A percentile compares a stretch with the other conserved stretches of the same genome.
Evolutionary conservation across 129 eudicot species (phyloP).

Genomic region (Smallanthus sonchifolius): DNA sequence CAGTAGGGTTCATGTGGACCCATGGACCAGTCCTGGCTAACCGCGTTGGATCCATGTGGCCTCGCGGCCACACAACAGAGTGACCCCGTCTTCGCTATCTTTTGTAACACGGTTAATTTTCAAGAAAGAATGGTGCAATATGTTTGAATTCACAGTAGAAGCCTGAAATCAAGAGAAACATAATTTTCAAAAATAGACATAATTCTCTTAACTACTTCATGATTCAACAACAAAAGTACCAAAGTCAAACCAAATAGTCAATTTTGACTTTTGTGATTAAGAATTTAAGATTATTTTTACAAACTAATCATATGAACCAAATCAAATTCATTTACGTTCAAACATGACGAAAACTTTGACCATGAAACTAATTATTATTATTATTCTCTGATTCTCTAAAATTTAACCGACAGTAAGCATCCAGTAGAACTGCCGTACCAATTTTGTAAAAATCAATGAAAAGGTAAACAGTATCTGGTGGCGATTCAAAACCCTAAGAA

Average conservation of each 20-base stretch:
- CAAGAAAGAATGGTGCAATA: not conserved
- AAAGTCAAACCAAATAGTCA: conserved; percentile 17
- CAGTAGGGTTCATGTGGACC: conserved; percentile 88
- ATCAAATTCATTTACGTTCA: not conserved
- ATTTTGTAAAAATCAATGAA: not conserved
- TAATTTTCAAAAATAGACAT: not conserved
- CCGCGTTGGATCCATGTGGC: conserved; percentile 91
- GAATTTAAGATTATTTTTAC: not conserved
- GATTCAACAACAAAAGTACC: not conserved
- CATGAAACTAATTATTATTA: not conserved
- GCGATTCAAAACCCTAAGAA: conserved; percentile 9
- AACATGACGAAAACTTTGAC: not conserved
- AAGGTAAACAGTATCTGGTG: not conserved
- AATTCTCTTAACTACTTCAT: not conserved
- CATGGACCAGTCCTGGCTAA: conserved; percentile 80
- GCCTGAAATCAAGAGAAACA: not conserved
- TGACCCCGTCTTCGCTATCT: conserved; percentile 88
- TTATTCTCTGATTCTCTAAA: not conserved
- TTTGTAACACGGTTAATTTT: conserved; percentile 18
- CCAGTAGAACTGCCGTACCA: not conserved
- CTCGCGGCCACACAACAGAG: conserved; percentile 99
- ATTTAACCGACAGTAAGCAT: not conserved
- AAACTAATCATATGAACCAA: not conserved
- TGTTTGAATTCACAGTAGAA: not conserved
- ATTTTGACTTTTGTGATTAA: conserved; percentile 5